Conservation (phyloP, 2,329 filamentous ascomycete species). For the Eutypa lata region DNA sequence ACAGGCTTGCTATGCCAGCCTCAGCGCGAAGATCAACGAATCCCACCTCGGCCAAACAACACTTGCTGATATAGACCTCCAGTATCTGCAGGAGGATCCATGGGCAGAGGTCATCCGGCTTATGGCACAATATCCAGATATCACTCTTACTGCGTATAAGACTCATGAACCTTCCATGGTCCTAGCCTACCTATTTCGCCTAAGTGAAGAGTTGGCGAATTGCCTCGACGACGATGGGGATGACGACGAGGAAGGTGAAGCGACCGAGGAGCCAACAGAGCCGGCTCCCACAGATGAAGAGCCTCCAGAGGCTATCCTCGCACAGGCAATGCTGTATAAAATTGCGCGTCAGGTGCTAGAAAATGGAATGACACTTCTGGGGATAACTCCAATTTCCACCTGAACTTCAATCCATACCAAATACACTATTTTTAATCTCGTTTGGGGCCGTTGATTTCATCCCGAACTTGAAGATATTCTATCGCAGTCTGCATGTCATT, state of each 20-base stretch:
- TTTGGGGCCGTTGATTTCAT: too few species aligned
- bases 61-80: slow-evolving; percentile 51
- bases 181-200: slow-evolving; percentile 51
- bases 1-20: slow-evolving; percentile 76
- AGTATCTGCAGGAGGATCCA: slow-evolving; percentile 10
- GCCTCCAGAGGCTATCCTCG: slow-evolving; percentile 11
- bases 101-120: slow-evolving; percentile 52
- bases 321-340: slow-evolving; percentile 14
- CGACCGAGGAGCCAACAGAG: background rate
- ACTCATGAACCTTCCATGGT: slow-evolving; percentile 63
- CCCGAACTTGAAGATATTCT: too few species aligned
- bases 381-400: slow-evolving; percentile 10
- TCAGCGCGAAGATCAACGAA: slow-evolving; percentile 61
- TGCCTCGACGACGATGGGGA: slow-evolving; percentile 13
- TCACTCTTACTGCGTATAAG: slow-evolving; percentile 60
- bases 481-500: too few species aligned
- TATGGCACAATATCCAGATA: slow-evolving; percentile 61
- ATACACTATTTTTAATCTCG: too few species aligned
- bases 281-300: slow-evolving; percentile 1
- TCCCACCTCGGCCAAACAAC: slow-evolving; percentile 53
- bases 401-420: too few species aligned
- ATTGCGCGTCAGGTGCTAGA: slow-evolving; percentile 11
- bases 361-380: slow-evolving; percentile 15
- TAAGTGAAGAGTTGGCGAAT: slow-evolving; percentile 10
- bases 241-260: background rate